Base-by-base conservation (phyloP, 2,329 filamentous ascomycete genomes). In the Paramyrothecium sp. region DNA sequence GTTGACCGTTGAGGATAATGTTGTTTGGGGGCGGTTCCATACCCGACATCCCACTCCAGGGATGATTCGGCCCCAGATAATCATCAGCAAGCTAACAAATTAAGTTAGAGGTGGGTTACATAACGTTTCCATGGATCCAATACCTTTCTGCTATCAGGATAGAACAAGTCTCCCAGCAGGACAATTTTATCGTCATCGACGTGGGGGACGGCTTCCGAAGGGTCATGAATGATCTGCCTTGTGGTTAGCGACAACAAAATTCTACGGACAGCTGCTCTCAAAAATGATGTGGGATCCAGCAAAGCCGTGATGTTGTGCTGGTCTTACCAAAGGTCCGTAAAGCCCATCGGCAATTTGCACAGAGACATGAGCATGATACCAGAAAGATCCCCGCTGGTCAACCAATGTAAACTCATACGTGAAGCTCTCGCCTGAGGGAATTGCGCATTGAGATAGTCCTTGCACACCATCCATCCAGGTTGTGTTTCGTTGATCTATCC, bases 291-390 rank as follows among this genome's bases (percentile, higher is more conserved):
- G 26, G 10, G 26, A 30, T 10, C 26, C 26, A 30, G 26, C 26
- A 30, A 30, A 4, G 26, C 26, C 26, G 26, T 5, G 26, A 10
- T 10, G 10, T 4, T 30, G 26, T 10, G 10, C 5, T 30, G 10
- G 10, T 30, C 75, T 73, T 54, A 62, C 41, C 50, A 62, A 46
- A 53, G 60, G 53, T 53, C 60, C 33, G 55, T 57, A 34, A 33
- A 85, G 74, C 7, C 84, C 84, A 67, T 87, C 84, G 2, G 84
- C 82, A 60, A 86, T 86, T 61, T 83, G 80, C 13, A 54, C 56
- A 4, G 50, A 51, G 1, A 52, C 52, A 19, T 57, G 56, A 3
- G 56, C 51, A 11, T 57, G 56, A 26, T 57, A 57, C 56, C 56
- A 57, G 41, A 57, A 57, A 30, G 38, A 51, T 22, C 56, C 56